Evolutionary conservation across 1,139 yeast genomes (phyloP).

Genomic region (Yamadazyma spencermartinsiae): DNA sequence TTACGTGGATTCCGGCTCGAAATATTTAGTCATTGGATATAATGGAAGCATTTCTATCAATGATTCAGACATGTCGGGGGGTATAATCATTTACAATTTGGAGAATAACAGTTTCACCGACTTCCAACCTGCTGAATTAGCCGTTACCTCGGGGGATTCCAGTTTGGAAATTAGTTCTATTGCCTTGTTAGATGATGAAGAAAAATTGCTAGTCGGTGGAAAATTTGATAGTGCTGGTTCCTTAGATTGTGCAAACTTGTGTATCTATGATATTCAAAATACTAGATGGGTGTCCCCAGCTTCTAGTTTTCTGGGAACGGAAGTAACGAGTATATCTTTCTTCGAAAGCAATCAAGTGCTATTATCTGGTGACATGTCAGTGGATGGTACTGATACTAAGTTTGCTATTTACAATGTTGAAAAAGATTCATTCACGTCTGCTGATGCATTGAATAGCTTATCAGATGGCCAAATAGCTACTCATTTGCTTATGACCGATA

Average conservation of each 20-base stretch:
- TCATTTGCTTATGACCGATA: conserved; percentile 46
- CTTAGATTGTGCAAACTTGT: conserved; percentile 60
- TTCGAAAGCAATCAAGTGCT: conserved; percentile 51
- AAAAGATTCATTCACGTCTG: conserved; percentile 23
- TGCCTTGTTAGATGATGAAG: conserved; percentile 49
- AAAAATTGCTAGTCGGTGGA: conserved; percentile 74
- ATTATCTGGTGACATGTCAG: conserved; percentile 60
- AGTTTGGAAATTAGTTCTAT: conserved; percentile 50
- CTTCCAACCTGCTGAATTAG: conserved; percentile 50
- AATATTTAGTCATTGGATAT: conserved; percentile 51
- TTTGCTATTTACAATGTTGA: conserved; percentile 58
- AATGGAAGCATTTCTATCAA: conserved; percentile 42
- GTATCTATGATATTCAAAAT: conserved; percentile 61
- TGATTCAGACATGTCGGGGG: conserved; percentile 30
- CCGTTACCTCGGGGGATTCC: conserved; percentile 22
- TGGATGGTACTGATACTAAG: conserved; percentile 32
- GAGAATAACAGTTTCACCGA: conserved; percentile 34
- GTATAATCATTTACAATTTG: conserved; percentile 55
- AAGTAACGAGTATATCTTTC: conserved; percentile 56
- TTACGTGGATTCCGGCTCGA: conserved; percentile 37
- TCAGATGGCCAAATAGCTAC: conserved; percentile 43
- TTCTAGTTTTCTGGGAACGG: conserved; percentile 44
- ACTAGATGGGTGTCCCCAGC: conserved; percentile 57
- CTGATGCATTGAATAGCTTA: conserved; percentile 22
- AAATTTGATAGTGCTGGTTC: conserved; percentile 63